A percentile compares a stretch with the other conserved stretches of the same genome.
These are phyloP conservation scores for Irpex sp. DNA, from an alignment of 1,284 basidiomycete genomes.

Conservation along the genomic window DNA sequence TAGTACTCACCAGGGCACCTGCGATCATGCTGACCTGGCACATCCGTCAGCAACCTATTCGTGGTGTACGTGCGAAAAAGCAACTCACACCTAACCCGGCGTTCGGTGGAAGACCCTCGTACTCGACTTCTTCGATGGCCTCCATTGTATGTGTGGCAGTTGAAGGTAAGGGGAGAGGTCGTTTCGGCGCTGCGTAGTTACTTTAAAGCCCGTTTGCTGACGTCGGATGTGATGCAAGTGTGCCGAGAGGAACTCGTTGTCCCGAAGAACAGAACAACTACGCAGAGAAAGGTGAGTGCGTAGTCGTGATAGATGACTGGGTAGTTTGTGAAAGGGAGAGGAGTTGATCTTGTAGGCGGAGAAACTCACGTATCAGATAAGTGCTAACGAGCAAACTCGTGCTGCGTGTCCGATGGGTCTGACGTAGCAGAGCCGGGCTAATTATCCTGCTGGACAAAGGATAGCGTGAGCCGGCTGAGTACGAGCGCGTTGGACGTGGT, in stretches of 20 bases:
- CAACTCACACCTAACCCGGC: constrained; percentile 64
- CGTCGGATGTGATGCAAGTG: not conserved
- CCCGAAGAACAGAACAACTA: not conserved
- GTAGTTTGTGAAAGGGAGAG: not conserved
- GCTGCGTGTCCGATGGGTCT: not conserved
- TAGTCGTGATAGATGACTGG: not conserved
- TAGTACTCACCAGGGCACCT: constrained; percentile 79
- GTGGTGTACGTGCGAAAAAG: constrained; percentile 1
- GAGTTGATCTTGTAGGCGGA: not conserved
- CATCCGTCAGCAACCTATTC: not conserved
- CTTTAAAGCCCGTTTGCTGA: not conserved
- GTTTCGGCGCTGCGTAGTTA: not conserved
- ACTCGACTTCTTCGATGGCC: constrained; percentile 59
- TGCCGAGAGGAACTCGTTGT: not conserved
- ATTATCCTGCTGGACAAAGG: not conserved
- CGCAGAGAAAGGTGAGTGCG: not conserved
- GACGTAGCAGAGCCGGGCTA: not conserved
- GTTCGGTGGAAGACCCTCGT: constrained; percentile 75
- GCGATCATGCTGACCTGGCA: constrained; percentile 93
- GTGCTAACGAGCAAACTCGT: not conserved
- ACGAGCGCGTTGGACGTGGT: no score
- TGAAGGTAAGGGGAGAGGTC: not conserved
- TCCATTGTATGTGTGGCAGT: constrained; percentile 11
- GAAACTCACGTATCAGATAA: not conserved
- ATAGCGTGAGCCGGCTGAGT: not conserved